Evolutionary conservation across 1,284 basidiomycete species (phyloP), one percentile per base, ranked within the genome.

Genomic region (Entoloma clypeatum): DNA sequence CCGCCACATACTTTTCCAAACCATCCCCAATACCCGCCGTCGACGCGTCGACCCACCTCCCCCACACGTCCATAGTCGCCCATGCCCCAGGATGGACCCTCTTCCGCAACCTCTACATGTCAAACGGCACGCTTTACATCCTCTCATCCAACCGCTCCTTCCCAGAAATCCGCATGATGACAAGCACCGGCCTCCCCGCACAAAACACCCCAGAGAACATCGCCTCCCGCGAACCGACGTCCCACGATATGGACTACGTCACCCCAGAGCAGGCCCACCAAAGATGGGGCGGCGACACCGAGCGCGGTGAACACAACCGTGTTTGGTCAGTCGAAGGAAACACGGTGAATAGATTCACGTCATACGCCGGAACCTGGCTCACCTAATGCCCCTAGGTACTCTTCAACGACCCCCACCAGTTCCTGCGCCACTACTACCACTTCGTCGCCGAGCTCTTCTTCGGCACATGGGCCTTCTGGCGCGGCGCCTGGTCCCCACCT

Each of bases 371-470:
- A 8, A 4, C 27, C 14, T 43, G 8, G 7, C 27, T 29, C 35
- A 32, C 17, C n/a, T 25, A 7, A 18, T 19, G 8, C 44, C 21
- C n/a, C 11, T 47, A 81, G 77, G 49, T 78, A 11, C 64, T 86
- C 29, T 68, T 79, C 54, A 84, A 85, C 55, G 83, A 86, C 48
- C 81, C 82, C 1, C 44, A 59, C 5, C 82, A 85, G 56, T 85
- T 90, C 67, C 72, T 90, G 21, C 68, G 74, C 41, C 87, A 91
- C 58, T 90, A 88, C 60, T 91, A 89, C 61, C 87, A 91, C 62
- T 81, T 88, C 49, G 83, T 82, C 24, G 86, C 81, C 0, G 87
- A 91, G 57, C 74, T 88, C 36, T 63, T 88, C 43, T 67, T 90
- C 33, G 86, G 86, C 28, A 64, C 75, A 1, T 86, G 85, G 74